phyloP scores from a whole-genome alignment of 495 filamentous ascomycete species.

The Penicillium daleae region DNA sequence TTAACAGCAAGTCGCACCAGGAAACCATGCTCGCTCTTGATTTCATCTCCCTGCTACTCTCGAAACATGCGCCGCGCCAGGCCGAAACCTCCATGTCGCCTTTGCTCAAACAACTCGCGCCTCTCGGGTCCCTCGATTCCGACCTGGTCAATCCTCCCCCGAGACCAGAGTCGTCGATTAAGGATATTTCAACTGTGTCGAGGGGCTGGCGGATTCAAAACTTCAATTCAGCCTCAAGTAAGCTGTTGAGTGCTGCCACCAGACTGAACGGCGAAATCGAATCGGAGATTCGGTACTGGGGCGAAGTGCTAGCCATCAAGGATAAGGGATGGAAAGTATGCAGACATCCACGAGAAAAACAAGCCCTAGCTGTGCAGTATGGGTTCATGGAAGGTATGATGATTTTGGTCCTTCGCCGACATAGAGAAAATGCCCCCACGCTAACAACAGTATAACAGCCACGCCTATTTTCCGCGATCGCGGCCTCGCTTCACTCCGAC shows the following conservation, averaged over 20 bases:
- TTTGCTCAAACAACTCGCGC: conserved; percentile 67
- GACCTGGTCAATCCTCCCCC: conserved; percentile 66
- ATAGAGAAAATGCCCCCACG: background rate
- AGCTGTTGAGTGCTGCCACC: conserved; percentile 70
- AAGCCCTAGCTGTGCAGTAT: conserved; percentile 81
- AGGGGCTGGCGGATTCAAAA: conserved; percentile 82
- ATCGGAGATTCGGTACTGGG: conserved; percentile 86
- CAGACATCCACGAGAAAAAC: conserved; percentile 69
- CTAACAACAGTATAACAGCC: conserved; percentile 42
- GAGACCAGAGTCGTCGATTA: conserved; percentile 51
- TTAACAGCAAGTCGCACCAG: conserved; percentile 63
- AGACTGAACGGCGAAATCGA: conserved; percentile 75
- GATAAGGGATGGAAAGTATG: conserved; percentile 84
- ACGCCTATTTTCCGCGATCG: conserved; percentile 74
- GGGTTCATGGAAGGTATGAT: conserved; percentile 76
- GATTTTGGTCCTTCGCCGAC: no score
- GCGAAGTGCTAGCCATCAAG: conserved; percentile 76
- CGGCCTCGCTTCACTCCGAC: conserved; percentile 75
- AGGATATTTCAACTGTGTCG: conserved; percentile 60
- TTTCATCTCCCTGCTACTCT: conserved; percentile 81
- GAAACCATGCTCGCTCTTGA: conserved; percentile 73
- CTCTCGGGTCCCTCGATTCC: conserved; percentile 74
- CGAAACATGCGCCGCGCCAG: conserved; percentile 70
- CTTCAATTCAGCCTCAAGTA: conserved; percentile 73
- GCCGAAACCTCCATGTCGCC: conserved; percentile 71